phyloP scores from a whole-genome alignment of 1,284 basidiomycete species.

The Xerocomus cyaneibrunnescens region DNA sequence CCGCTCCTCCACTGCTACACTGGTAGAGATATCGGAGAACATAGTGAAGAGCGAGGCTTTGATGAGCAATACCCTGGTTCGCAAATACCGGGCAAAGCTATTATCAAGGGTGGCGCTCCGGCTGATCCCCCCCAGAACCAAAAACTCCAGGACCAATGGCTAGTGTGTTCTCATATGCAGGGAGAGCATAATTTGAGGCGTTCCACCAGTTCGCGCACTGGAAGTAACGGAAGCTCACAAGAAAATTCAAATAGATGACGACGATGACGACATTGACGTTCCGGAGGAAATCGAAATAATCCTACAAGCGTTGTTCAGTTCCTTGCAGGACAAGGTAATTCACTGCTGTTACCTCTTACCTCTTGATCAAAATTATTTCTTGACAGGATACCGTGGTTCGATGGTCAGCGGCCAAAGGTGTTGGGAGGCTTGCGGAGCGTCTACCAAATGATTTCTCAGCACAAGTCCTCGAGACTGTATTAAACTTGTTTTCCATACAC shows the following conservation, averaged over 20 bases:
- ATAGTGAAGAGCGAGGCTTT: constrained; percentile 45
- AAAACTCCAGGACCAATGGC: constrained; percentile 39
- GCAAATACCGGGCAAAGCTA: constrained; percentile 68
- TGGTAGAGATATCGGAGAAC: constrained; percentile 46
- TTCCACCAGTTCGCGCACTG: constrained; percentile 25
- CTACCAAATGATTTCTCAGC: constrained; percentile 73
- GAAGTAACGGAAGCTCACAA: constrained; percentile 12
- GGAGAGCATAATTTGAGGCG: constrained; percentile 9
- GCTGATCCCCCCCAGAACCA: constrained; percentile 51
- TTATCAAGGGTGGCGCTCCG: constrained; percentile 63
- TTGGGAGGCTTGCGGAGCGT: constrained; percentile 83
- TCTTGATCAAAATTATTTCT: background rate
- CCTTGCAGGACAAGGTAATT: constrained; percentile 80
- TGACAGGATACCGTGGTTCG: constrained; percentile 90
- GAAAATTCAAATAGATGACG: constrained; percentile 15
- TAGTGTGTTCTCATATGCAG: constrained; percentile 10
- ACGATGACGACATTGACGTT: constrained; percentile 62
- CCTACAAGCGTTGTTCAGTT: constrained; percentile 73
- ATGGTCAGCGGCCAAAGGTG: constrained; percentile 92
- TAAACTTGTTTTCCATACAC: constrained; percentile 70
- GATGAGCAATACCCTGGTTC: constrained; percentile 58
- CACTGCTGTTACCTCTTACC: background rate
- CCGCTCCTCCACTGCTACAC: constrained; percentile 39
- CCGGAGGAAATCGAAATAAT: constrained; percentile 79
- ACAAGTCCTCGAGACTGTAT: constrained; percentile 81